A percentile compares a stretch with the other conserved stretches of the same genome.
phyloP scores from a whole-genome alignment of 2,329 filamentous ascomycete genomes.

The Ilyonectria mors-panacis region DNA sequence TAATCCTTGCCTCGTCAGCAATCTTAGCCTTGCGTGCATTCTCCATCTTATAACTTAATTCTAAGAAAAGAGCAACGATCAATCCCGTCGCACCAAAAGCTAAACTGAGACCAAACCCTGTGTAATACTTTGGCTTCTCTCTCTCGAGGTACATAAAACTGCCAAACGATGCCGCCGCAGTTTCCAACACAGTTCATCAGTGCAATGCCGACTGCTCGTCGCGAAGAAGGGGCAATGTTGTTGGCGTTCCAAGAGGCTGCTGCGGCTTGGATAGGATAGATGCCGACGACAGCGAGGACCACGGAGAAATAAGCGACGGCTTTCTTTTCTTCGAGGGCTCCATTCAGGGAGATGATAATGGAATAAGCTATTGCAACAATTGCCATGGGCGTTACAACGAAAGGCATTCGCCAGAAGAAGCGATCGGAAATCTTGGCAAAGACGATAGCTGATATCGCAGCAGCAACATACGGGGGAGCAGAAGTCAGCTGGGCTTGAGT shows the following conservation, averaged over 20 bases:
- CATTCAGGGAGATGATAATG: conserved; percentile 40
- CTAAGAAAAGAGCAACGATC: conserved; percentile 49
- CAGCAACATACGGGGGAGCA: conserved; percentile 72
- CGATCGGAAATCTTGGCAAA: conserved; percentile 78
- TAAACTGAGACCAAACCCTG: conserved; percentile 55
- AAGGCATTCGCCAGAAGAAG: conserved; percentile 57
- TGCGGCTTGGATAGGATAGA: conserved; percentile 43
- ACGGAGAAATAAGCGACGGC: conserved; percentile 39
- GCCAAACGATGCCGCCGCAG: conserved; percentile 20
- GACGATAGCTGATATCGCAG: conserved; percentile 73
- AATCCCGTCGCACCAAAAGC: conserved; percentile 51
- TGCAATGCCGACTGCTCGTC: conserved; percentile 53
- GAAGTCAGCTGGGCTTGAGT: conserved; percentile 60
- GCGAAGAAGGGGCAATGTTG: conserved; percentile 42
- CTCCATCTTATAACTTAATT: conserved; percentile 49
- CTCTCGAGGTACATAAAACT: conserved; percentile 25
- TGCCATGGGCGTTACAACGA: conserved; percentile 39
- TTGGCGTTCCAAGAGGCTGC: conserved; percentile 45
- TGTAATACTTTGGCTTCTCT: conserved; percentile 60
- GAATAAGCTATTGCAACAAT: conserved; percentile 42
- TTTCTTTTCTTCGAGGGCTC: conserved; percentile 37
- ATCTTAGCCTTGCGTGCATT: conserved; percentile 49
- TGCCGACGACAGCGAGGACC: conserved; percentile 41
- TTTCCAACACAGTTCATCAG: conserved; percentile 39
- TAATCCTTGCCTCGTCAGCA: conserved; percentile 47